Evolutionary conservation across 2,329 filamentous ascomycete species (phyloP).

Genomic region (Aureobasidium melanogenum): DNA sequence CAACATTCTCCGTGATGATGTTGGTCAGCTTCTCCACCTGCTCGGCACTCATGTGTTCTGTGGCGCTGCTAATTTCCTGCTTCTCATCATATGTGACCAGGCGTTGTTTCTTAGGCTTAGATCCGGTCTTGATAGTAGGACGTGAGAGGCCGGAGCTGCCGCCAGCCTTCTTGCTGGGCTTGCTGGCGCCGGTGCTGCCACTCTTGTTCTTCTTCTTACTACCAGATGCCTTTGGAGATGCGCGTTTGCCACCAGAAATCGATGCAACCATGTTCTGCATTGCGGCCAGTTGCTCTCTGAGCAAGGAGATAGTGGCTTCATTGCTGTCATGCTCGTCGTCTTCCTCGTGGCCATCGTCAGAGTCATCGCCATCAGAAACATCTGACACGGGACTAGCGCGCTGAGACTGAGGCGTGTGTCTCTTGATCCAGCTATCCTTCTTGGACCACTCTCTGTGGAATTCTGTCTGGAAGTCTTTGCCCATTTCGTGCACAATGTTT

Average conservation of each 20-base stretch:
- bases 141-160: conserved; percentile 17
- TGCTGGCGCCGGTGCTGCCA: conserved; percentile 14
- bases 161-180: conserved; percentile 29
- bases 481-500: conserved; percentile 64
- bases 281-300: conserved; percentile 56
- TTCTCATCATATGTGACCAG: conserved; percentile 74
- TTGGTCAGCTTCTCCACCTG: conserved; percentile 73
- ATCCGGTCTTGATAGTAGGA: conserved; percentile 29
- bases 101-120: conserved; percentile 51
- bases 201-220: conserved; percentile 36
- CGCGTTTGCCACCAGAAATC: conserved; percentile 42
- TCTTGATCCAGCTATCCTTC: conserved; percentile 73
- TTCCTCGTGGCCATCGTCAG: conserved; percentile 52
- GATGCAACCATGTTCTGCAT: conserved; percentile 34
- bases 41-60: conserved; percentile 58
- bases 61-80: conserved; percentile 63
- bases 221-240: conserved; percentile 34
- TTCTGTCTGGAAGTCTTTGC: conserved; percentile 62
- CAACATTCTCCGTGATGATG: conserved; percentile 78
- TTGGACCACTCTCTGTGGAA: conserved; percentile 69
- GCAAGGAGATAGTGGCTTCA: conserved; percentile 53
- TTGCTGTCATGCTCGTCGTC: conserved; percentile 30
- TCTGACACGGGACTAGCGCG: conserved; percentile 56
- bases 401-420: conserved; percentile 59
- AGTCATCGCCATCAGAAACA: conserved; percentile 60